These are phyloP conservation scores for Trichoderma sp. DNA, from an alignment of 2,329 filamentous ascomycete species.

Conservation along the genomic window DNA sequence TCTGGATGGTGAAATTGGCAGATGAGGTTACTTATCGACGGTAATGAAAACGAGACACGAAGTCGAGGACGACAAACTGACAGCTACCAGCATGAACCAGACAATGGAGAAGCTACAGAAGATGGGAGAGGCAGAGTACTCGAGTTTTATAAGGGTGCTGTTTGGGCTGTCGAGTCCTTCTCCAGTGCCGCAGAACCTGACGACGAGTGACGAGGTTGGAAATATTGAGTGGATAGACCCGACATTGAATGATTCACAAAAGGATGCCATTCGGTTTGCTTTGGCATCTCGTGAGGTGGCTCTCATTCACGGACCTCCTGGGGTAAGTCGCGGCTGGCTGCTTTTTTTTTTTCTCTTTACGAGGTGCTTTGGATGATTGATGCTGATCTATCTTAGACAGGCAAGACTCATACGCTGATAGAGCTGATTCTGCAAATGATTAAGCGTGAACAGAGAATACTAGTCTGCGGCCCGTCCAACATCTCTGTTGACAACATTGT, in stretches of 20 bases:
- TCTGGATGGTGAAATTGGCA: constrained; percentile 66
- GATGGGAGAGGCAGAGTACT: constrained; percentile 58
- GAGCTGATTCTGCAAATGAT: constrained; percentile 92
- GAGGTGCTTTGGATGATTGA: background rate
- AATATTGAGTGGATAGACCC: constrained; percentile 60
- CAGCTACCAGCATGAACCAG: constrained; percentile 54
- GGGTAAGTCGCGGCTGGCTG: constrained; percentile 45
- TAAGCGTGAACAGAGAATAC: constrained; percentile 67
- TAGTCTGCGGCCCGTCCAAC: constrained; percentile 96
- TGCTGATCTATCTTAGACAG: constrained; percentile 56
- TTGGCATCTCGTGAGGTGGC: constrained; percentile 78
- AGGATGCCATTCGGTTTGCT: constrained; percentile 74
- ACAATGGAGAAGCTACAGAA: constrained; percentile 59
- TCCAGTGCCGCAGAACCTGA: constrained; percentile 43
- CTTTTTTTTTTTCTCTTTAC: background rate
- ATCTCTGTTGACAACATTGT: constrained; percentile 98
- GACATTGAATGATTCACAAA: constrained; percentile 64
- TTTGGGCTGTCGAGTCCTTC: constrained; percentile 59
- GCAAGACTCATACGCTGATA: constrained; percentile 94
- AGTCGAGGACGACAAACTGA: background rate
- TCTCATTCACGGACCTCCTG: constrained; percentile 90
- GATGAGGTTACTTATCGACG: constrained; percentile 66
- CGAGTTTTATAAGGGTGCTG: constrained; percentile 58
- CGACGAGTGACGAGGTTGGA: constrained; percentile 42
- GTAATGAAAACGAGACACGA: constrained; percentile 30